Percentiles rank a stretch among this genome's conserved stretches.
Evolutionary conservation across 129 eudicot genomes (phyloP).

Genomic region (Logfia minima): DNA sequence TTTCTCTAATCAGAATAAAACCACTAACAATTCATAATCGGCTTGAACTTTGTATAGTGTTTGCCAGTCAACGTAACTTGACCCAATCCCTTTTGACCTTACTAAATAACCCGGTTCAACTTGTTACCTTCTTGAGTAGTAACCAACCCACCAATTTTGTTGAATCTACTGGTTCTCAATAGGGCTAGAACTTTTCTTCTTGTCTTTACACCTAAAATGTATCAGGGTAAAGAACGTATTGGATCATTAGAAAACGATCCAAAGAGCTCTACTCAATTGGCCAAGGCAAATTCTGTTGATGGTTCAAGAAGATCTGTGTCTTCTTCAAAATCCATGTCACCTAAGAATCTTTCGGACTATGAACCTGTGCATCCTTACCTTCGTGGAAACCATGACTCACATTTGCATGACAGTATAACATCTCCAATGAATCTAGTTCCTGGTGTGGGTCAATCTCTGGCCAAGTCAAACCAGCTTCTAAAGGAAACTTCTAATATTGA

Average conservation of each 20-base stretch:
- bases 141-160: constrained; percentile 7
- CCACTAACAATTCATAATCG: neutral
- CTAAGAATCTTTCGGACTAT: neutral
- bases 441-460: neutral
- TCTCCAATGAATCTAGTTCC: constrained; percentile 20
- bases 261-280: neutral
- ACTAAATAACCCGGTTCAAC: neutral
- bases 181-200: neutral
- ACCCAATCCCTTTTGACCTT: neutral
- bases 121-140: neutral
- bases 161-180: neutral
- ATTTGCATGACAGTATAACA: constrained; percentile 12
- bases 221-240: constrained; percentile 25
- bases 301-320: constrained; percentile 8
- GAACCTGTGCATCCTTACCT: constrained; percentile 33
- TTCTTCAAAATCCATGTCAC: constrained; percentile 10
- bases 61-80: neutral
- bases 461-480: constrained; percentile 12
- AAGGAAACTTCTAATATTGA: constrained; percentile 9
- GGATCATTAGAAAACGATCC: constrained; percentile 10
- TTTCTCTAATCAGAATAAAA: neutral
- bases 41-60: neutral
- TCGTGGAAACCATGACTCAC: constrained; percentile 1
- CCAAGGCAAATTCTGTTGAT: constrained; percentile 15
- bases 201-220: neutral